Conservation (phyloP, 805 yeast species). For the Wickerhamomyces rabaulensis region DNA sequence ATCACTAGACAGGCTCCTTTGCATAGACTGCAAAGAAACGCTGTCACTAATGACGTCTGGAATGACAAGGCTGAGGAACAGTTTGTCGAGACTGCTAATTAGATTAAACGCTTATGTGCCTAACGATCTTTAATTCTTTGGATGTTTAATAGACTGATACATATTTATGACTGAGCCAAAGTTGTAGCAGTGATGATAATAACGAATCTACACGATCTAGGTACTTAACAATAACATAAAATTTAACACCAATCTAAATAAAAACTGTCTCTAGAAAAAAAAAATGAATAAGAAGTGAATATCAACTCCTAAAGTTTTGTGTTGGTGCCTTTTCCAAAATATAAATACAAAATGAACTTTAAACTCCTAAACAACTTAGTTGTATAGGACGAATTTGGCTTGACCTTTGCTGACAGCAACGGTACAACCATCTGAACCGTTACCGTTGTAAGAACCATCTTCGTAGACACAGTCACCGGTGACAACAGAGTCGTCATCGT, state of each 20-base stretch:
- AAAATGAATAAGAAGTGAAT: not conserved
- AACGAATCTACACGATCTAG: not conserved
- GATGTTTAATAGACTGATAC: not conserved
- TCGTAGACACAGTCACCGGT: conserved; percentile 75
- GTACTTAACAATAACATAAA: not conserved
- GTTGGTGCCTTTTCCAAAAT: not conserved
- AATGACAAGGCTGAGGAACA: not conserved
- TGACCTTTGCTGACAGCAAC: conserved; percentile 56
- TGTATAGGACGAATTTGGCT: conserved; percentile 55
- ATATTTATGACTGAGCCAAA: too few relatives aligned
- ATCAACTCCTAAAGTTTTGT: not conserved
- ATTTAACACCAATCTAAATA: not conserved
- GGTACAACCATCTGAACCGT: conserved; percentile 75
- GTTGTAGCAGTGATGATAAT: too few relatives aligned
- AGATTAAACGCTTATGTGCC: not conserved
- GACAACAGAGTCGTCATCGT: conserved; percentile 46
- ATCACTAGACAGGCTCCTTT: not conserved
- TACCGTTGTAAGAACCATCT: conserved; percentile 67
- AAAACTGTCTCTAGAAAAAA: not conserved
- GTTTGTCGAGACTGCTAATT: not conserved
- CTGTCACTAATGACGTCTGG: not conserved
- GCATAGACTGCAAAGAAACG: not conserved
- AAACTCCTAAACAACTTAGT: not conserved
- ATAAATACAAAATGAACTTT: not conserved
- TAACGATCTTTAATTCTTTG: too few relatives aligned